Base-by-base conservation (phyloP, 345 rosid species). In the Gossypium arboreum region DNA sequence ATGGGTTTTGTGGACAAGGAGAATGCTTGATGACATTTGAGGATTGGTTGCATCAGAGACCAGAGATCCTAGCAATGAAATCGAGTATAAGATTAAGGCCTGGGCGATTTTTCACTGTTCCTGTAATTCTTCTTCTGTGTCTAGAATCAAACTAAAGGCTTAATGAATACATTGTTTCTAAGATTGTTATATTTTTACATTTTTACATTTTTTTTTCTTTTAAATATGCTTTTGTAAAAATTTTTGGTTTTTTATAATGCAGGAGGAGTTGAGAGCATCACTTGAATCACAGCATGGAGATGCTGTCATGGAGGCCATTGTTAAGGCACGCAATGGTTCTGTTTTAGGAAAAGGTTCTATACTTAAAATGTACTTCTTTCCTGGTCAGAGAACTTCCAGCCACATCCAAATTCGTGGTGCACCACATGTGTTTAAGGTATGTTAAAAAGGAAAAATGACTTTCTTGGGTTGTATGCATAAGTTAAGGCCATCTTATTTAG, bases 51-150 rank as follows among this genome's bases (percentile, higher is more conserved):
- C 86, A 91, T 81, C 96, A 92, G 80, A 89, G 96, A 82, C 86
- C 93, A 0, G 99, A 95, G 87, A 94, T 89, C 72, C 99, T 93
- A 85, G 94, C 94, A 59, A 95, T 95, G 97, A 93, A 95, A 76
- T 90, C 97, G 99, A 89, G 98, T 89, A 91, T 95, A 81, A 88
- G 96, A 86, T 80, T 89, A 68, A 88, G 94, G 86, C 95, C 98
- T 72, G 98, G 98, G 50, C 88, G 96, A 20, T 91, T 90, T 84
- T 91, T 95, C 69, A 84, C 97, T 45, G 80, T 93, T 71, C 99
- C 98, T 61, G 98, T 95, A 86, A 78, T 74, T 81, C 68, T 77
- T 71, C 73, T 61, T 80, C 75, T 34, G 72, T 59, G 20, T 15
- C 64, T 22, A 59, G 18, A 18, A 24, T 18, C 54, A 41, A 63